Conservation (phyloP, 257 asterid genomes). For the Forsythia viridissima region DNA sequence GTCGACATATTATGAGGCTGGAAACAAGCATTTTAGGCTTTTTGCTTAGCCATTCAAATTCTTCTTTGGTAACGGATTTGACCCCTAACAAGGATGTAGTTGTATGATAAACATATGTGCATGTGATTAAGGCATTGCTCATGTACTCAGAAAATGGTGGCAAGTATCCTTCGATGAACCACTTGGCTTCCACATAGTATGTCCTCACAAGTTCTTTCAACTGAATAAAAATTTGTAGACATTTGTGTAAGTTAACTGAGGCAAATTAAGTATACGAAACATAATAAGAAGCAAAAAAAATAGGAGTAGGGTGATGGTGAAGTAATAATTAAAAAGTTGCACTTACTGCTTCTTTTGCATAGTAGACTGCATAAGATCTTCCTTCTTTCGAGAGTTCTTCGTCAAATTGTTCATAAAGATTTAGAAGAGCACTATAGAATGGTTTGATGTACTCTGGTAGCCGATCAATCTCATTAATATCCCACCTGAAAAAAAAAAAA, state of each 20-base stretch:
- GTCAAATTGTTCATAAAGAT: not conserved
- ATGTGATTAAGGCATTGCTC: not conserved
- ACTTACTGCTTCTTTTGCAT: constrained; percentile 1
- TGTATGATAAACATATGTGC: not conserved
- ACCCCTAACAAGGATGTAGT: not conserved
- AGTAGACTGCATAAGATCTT: not conserved
- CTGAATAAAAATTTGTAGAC: not conserved
- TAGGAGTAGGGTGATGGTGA: not conserved
- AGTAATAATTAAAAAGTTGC: not conserved
- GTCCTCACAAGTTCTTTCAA: not conserved
- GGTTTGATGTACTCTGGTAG: not conserved
- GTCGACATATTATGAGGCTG: not conserved
- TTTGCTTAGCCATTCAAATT: not conserved
- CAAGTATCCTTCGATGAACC: not conserved
- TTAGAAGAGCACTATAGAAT: not conserved
- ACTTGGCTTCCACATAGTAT: not conserved
- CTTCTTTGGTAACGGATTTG: not conserved
- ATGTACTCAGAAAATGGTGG: not conserved
- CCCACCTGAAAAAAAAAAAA: not conserved
- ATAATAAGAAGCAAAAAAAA: not conserved
- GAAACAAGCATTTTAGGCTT: not conserved
- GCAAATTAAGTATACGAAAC: not conserved
- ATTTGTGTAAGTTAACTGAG: not conserved
- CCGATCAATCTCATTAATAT: not conserved
- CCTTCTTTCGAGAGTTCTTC: not conserved